Evolutionary conservation across 2,329 filamentous ascomycete genomes (phyloP).

Genomic region (Fusarium circinatum): DNA sequence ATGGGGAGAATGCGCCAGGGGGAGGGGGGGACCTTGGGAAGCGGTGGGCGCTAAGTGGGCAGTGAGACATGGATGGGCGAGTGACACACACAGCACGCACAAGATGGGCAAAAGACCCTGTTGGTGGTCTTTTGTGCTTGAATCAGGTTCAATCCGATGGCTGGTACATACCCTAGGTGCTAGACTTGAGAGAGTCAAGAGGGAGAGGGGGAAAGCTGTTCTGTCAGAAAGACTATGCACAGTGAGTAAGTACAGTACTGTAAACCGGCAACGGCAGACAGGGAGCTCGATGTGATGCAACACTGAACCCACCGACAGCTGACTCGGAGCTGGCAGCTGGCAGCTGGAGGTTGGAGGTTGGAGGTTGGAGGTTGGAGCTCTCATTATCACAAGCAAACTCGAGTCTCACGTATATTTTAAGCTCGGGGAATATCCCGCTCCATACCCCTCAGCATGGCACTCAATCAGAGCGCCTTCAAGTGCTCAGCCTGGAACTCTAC

Average conservation of each 20-base stretch:
- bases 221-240: not conserved
- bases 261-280: not conserved
- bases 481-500: not conserved
- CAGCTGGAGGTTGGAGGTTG: too few species aligned
- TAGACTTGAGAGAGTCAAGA: not conserved
- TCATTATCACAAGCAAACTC: conserved; percentile 20
- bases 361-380: conserved; percentile 5
- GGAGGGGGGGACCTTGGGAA: conserved; percentile 4
- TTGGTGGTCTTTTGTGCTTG: conserved; percentile 7
- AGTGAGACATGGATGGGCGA: conserved; percentile 44
- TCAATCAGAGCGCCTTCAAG: not conserved
- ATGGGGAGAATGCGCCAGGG: conserved; percentile 27
- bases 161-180: not conserved
- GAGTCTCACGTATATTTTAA: not conserved
- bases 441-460: not conserved
- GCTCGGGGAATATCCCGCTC: not conserved
- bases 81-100: conserved; percentile 33
- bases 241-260: not conserved
- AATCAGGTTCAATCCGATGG: conserved; percentile 3
- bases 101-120: conserved; percentile 34
- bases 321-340: conserved; percentile 17
- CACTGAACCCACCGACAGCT: conserved; percentile 12
- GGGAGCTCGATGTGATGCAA: not conserved
- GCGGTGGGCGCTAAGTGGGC: conserved; percentile 42
- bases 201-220: not conserved